phyloP scores from a whole-genome alignment of 202 grass and related monocot species.

The Hordeum pubiflorum region DNA sequence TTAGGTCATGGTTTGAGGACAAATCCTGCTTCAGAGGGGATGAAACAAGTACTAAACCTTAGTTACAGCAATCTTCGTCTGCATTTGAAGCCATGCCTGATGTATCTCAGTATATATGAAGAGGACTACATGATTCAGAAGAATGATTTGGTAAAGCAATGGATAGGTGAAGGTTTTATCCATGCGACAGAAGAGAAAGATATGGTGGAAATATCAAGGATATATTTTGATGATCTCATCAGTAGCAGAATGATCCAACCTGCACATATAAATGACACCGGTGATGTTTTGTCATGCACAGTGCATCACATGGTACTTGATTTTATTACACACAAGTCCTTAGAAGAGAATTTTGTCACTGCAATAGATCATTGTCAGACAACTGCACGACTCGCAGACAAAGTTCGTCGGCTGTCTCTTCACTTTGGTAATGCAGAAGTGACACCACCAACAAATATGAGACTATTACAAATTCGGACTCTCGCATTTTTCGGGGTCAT shows the following conservation, averaged over 20 bases:
- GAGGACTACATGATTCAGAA: constrained; percentile 12
- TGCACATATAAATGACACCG: not conserved
- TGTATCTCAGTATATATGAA: constrained; percentile 26
- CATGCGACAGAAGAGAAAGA: not conserved
- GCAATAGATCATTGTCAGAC: not conserved
- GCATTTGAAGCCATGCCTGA: constrained; percentile 12
- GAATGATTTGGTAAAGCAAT: constrained; percentile 21
- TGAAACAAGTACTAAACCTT: constrained; percentile 24
- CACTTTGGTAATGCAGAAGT: constrained; percentile 1
- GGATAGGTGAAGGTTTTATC: constrained; percentile 34
- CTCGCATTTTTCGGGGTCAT: not conserved
- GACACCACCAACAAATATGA: not conserved
- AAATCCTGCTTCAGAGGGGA: not conserved
- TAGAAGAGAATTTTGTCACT: constrained; percentile 19
- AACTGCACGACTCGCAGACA: not conserved
- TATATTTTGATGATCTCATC: constrained; percentile 21
- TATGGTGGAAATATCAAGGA: not conserved
- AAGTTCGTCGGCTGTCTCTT: constrained; percentile 31
- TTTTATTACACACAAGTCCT: not conserved
- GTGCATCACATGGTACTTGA: constrained; percentile 29
- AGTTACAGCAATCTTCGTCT: constrained; percentile 14
- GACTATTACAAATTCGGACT: constrained; percentile 2
- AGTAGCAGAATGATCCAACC: constrained; percentile 7
- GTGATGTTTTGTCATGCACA: not conserved
- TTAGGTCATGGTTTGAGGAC: not conserved